phyloP scores from a whole-genome alignment of 2,329 filamentous ascomycete genomes.

The Arthroderma uncinatum region DNA sequence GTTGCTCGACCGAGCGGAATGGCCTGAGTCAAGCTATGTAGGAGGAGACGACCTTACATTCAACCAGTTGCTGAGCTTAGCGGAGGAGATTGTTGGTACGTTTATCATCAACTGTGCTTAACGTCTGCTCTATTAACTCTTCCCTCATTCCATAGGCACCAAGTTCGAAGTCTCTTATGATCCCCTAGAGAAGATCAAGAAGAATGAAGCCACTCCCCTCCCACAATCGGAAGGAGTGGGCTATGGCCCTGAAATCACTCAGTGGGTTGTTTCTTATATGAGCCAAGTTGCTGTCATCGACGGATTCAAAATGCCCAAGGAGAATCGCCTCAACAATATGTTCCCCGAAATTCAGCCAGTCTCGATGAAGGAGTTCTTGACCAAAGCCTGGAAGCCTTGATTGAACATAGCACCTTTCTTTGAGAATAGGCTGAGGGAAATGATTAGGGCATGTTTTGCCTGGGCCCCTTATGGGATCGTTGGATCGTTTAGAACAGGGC shows the following conservation, averaged over 20 bases:
- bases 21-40: not conserved
- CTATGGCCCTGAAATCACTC: not conserved
- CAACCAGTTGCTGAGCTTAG: not conserved
- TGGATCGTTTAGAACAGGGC: too few species aligned
- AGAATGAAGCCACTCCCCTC: not conserved
- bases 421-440: not conserved
- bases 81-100: not conserved
- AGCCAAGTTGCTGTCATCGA: not conserved
- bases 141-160: not conserved
- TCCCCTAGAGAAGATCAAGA: not conserved
- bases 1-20: not conserved
- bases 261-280: not conserved
- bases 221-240: not conserved
- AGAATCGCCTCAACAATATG: not conserved
- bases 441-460: too few species aligned
- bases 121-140: not conserved
- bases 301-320: not conserved
- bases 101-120: not conserved
- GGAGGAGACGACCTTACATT: not conserved
- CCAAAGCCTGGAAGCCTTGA: slow-evolving; percentile 1
- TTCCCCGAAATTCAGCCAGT: slow-evolving; percentile 1
- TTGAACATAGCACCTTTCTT: not conserved
- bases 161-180: slow-evolving; percentile 4
- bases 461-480: too few species aligned
- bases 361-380: not conserved